phyloP scores from a whole-genome alignment of 2,329 filamentous ascomycete genomes.

The Exophiala viscosa region DNA sequence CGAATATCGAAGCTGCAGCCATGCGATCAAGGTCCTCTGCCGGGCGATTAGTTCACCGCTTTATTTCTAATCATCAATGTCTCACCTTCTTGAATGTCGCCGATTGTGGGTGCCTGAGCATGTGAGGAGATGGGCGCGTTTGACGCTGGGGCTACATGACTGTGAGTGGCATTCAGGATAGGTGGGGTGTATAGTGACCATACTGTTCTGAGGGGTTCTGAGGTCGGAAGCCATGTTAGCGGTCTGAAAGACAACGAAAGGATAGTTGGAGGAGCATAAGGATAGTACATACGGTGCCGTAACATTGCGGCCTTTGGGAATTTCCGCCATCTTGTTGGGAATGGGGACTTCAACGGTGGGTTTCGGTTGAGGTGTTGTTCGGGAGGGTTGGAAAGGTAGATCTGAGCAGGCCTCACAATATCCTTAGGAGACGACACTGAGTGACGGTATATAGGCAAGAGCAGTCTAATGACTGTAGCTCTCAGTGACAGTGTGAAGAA shows the following conservation, averaged over 20 bases:
- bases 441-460: too few relatives aligned
- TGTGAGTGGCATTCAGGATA: conserved; percentile 11
- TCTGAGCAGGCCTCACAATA: too few relatives aligned
- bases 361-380: conserved; percentile 1
- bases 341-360: background rate
- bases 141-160: conserved; percentile 60
- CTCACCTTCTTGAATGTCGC: conserved; percentile 94
- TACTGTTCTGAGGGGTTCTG: conserved; percentile 96
- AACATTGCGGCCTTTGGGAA: conserved; percentile 16
- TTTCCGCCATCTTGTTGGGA: conserved; percentile 16
- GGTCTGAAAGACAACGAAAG: background rate
- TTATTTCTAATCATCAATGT: conserved; percentile 7
- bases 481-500: too few relatives aligned
- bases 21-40: conserved; percentile 87
- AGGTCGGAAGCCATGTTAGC: conserved; percentile 31
- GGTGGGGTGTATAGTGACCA: background rate
- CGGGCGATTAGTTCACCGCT: conserved; percentile 23
- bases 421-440: too few relatives aligned
- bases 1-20: conserved; percentile 86
- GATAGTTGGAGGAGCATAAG: background rate
- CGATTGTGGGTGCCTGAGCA: conserved; percentile 88
- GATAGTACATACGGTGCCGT: conserved; percentile 12
- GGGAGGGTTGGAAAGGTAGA: too few relatives aligned
- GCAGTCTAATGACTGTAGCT: too few relatives aligned
- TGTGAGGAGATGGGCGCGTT: conserved; percentile 97